phyloP scores from a whole-genome alignment of 495 filamentous ascomycete genomes.

The Talaromyces thailandensis region DNA sequence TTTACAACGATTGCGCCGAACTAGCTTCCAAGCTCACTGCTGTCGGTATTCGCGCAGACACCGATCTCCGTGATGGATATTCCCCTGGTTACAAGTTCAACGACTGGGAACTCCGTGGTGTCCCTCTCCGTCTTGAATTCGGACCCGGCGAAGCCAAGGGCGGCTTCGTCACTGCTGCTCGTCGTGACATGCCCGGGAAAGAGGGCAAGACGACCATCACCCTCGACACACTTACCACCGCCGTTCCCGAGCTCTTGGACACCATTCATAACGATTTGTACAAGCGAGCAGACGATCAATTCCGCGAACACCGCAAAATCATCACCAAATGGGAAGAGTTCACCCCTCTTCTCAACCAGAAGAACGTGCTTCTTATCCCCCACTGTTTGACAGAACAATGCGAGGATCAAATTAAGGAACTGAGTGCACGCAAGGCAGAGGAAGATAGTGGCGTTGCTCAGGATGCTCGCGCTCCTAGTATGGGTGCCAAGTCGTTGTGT shows the following conservation, averaged over 20 bases:
- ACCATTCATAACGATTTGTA: slow-evolving; percentile 84
- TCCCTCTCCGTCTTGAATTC: slow-evolving; percentile 88
- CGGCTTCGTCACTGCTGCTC: slow-evolving; percentile 71
- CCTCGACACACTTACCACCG: slow-evolving; percentile 58
- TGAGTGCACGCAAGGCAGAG: slow-evolving; percentile 63
- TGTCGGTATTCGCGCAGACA: slow-evolving; percentile 58
- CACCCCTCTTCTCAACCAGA: slow-evolving; percentile 73
- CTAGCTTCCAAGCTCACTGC: slow-evolving; percentile 55
- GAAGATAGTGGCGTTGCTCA: slow-evolving; percentile 59
- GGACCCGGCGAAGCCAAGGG: slow-evolving; percentile 87
- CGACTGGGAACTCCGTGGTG: slow-evolving; percentile 92
- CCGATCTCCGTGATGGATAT: slow-evolving; percentile 76
- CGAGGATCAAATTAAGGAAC: slow-evolving; percentile 89
- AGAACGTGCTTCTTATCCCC: slow-evolving; percentile 86
- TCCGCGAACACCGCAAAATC: slow-evolving; percentile 65
- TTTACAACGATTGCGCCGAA: slow-evolving; percentile 61
- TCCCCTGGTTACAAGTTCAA: slow-evolving; percentile 97
- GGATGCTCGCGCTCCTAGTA: slow-evolving; percentile 74
- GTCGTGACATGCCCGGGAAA: slow-evolving; percentile 65
- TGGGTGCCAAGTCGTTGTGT: slow-evolving; percentile 96
- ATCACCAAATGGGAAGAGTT: slow-evolving; percentile 87
- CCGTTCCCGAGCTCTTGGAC: slow-evolving; percentile 72
- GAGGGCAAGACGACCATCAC: slow-evolving; percentile 66
- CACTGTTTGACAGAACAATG: slow-evolving; percentile 74
- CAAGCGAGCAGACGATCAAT: slow-evolving; percentile 68